Percentiles rank a stretch among this genome's conserved stretches.
These are phyloP conservation scores for Collybiopsis luxurians DNA, from an alignment of 768 basidiomycete genomes.

Conservation along the genomic window DNA sequence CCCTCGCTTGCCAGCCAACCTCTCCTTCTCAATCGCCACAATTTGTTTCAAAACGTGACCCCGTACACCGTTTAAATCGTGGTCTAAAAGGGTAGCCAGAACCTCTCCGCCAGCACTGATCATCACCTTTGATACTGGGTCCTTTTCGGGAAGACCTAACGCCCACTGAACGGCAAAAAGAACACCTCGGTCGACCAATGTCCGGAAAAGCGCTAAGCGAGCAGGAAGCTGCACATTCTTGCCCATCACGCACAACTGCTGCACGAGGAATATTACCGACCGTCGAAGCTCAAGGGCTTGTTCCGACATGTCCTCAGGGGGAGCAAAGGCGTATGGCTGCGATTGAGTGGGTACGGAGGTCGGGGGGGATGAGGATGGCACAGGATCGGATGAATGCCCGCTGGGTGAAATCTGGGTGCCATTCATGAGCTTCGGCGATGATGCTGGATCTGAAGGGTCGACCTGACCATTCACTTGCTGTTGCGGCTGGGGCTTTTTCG, in stretches of 20 bases:
- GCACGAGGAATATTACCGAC: conserved; percentile 84
- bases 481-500: conserved; percentile 27
- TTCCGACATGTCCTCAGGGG: conserved; percentile 53
- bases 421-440: conserved; percentile 27
- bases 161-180: conserved; percentile 94
- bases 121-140: conserved; percentile 48
- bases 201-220: conserved; percentile 82
- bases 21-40: conserved; percentile 65
- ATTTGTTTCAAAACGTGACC: conserved; percentile 83
- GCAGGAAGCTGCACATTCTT: conserved; percentile 93
- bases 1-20: conserved; percentile 50
- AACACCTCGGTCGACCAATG: conserved; percentile 84
- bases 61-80: conserved; percentile 85
- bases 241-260: conserved; percentile 92
- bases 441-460: conserved; percentile 20
- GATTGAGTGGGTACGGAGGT: conserved; percentile 12
- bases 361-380: conserved; percentile 11
- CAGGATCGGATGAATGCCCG: conserved; percentile 14
- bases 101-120: conserved; percentile 86
- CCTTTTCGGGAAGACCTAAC: conserved; percentile 62
- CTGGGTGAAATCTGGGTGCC: conserved; percentile 21
- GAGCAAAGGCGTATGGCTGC: conserved; percentile 48
- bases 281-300: conserved; percentile 56
- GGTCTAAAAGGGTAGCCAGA: conserved; percentile 81
- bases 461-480: conserved; percentile 34